Conservation (phyloP, 306 rosid species). For the Cucurbita argyrosperma region DNA sequence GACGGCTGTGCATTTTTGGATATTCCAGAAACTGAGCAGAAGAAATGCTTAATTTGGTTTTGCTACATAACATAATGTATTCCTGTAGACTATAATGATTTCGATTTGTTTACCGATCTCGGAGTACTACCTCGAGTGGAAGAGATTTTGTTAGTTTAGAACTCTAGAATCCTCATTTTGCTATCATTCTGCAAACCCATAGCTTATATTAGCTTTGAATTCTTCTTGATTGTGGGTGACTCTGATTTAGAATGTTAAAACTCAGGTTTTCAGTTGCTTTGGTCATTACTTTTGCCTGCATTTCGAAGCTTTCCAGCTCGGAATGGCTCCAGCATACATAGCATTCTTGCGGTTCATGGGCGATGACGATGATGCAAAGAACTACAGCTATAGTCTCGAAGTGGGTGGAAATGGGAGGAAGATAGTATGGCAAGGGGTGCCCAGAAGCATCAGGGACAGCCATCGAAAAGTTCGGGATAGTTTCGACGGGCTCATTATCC, state of each 20-base stretch:
- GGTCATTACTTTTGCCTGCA: constrained; percentile 56
- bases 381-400: constrained; percentile 44
- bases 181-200: not conserved
- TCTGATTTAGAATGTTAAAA: constrained; percentile 1
- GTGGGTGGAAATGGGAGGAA: constrained; percentile 82
- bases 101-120: not conserved
- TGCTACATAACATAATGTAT: not conserved
- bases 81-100: not conserved
- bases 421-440: constrained; percentile 86
- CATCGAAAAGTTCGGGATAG: constrained; percentile 84
- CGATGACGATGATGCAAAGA: constrained; percentile 78
- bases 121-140: not conserved
- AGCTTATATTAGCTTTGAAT: not conserved
- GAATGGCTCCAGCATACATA: constrained; percentile 26
- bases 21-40: not conserved
- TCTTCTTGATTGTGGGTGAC: not conserved
- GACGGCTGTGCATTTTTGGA: not conserved
- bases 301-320: constrained; percentile 30
- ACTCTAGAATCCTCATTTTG: not conserved
- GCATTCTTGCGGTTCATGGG: constrained; percentile 92
- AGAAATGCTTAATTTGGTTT: not conserved
- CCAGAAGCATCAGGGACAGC: constrained; percentile 79
- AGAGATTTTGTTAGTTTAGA: not conserved
- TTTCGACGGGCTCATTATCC: constrained; percentile 82
- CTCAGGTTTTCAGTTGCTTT: constrained; percentile 82